Evolutionary conservation across 1,139 yeast species (phyloP).

Genomic region (Lodderomyces pseudojiufengensis): DNA sequence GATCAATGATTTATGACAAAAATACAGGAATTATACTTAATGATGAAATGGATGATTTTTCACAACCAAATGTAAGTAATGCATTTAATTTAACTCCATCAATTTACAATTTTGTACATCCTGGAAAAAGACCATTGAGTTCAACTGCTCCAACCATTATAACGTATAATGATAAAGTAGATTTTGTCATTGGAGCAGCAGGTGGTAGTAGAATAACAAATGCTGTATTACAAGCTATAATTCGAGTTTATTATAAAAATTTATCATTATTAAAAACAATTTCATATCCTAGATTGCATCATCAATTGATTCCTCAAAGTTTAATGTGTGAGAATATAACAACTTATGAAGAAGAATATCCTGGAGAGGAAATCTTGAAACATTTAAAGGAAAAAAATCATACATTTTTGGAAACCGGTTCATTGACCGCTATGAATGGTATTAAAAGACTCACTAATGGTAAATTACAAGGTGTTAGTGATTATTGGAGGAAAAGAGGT

Average conservation of each 20-base stretch:
- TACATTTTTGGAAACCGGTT: constrained; percentile 30
- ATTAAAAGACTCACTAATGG: constrained; percentile 21
- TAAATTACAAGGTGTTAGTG: constrained; percentile 37
- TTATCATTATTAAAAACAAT: constrained; percentile 63
- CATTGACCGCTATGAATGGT: constrained; percentile 44
- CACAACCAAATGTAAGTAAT: constrained; percentile 66
- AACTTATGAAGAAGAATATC: constrained; percentile 27
- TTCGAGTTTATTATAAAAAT: constrained; percentile 57
- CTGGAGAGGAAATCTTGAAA: constrained; percentile 10
- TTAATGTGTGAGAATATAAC: constrained; percentile 55
- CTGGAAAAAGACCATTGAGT: constrained; percentile 78
- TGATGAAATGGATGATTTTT: constrained; percentile 94
- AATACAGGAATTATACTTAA: constrained; percentile 79
- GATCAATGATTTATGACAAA: constrained; percentile 77
- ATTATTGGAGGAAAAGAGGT: constrained; percentile 45
- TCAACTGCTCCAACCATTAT: constrained; percentile 78
- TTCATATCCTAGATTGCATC: constrained; percentile 80
- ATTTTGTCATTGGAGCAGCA: constrained; percentile 82
- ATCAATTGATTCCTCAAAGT: constrained; percentile 77
- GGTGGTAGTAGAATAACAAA: constrained; percentile 93
- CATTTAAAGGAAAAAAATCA: constrained; percentile 26
- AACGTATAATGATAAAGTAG: constrained; percentile 45
- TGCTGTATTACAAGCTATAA: constrained; percentile 74
- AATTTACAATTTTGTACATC: constrained; percentile 67
- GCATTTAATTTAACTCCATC: constrained; percentile 83